A percentile compares a stretch with the other conserved stretches of the same genome.
Evolutionary conservation across 2,329 filamentous ascomycete species (phyloP).

Genomic region (Cercospora zeae-maydis): DNA sequence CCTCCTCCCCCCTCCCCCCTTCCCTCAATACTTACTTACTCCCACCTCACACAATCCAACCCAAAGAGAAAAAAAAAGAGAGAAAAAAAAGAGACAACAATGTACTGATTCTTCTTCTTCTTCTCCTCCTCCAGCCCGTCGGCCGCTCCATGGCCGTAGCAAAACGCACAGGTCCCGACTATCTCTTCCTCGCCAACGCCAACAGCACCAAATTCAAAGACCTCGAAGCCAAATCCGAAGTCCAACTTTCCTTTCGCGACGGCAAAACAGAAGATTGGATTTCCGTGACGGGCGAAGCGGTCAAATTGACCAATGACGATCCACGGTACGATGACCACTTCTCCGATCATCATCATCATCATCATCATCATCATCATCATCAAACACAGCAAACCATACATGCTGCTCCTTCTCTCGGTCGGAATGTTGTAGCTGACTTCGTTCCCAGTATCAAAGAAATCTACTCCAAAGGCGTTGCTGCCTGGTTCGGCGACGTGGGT

Average conservation of each 20-base stretch:
- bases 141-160: constrained; percentile 49
- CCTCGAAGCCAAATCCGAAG: constrained; percentile 41
- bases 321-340: constrained; percentile 31
- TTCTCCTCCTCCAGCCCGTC: constrained; percentile 32
- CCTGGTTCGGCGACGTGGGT: constrained; percentile 52
- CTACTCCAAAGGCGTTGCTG: constrained; percentile 39
- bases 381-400: too few relatives aligned
- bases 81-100: too few relatives aligned
- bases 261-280: constrained; percentile 48
- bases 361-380: too few relatives aligned
- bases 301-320: constrained; percentile 43
- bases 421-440: too few relatives aligned
- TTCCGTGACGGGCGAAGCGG: constrained; percentile 44
- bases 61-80: too few relatives aligned
- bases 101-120: too few relatives aligned
- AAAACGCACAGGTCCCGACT: constrained; percentile 55
- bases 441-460: constrained; percentile 48
- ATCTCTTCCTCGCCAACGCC: constrained; percentile 50
- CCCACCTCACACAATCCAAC: too few relatives aligned
- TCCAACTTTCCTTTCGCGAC: constrained; percentile 48
- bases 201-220: constrained; percentile 49
- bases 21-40: too few relatives aligned
- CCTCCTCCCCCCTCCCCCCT: neutral
- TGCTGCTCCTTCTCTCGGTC: too few relatives aligned
- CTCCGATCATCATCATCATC: neutral